Evolutionary conservation across 495 filamentous ascomycete genomes (phyloP).

Genomic region (Neurospora sp.): DNA sequence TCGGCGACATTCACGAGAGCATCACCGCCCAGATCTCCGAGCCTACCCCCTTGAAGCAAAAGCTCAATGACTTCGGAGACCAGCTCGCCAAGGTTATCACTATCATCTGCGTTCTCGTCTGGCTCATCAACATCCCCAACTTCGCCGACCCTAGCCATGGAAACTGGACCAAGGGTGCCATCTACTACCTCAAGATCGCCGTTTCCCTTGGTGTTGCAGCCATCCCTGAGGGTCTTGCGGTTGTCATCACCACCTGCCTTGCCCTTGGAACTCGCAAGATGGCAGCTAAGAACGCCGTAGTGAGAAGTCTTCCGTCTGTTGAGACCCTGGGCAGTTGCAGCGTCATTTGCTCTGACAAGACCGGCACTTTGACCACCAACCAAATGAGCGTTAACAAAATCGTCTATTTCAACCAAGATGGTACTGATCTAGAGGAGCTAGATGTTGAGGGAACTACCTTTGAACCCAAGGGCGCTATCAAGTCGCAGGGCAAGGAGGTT

Average conservation of each 20-base stretch:
- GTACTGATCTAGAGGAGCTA: conserved; percentile 72
- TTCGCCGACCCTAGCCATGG: conserved; percentile 93
- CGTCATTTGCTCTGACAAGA: conserved; percentile 99
- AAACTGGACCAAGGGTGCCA: conserved; percentile 93
- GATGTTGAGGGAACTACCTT: conserved; percentile 93
- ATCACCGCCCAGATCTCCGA: conserved; percentile 97
- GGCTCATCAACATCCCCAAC: conserved; percentile 96
- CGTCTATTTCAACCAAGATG: conserved; percentile 66
- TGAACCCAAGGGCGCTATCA: conserved; percentile 68
- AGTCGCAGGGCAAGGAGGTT: conserved; percentile 53
- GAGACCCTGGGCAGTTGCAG: conserved; percentile 98
- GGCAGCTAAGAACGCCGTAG: conserved; percentile 96
- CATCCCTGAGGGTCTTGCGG: conserved; percentile 93
- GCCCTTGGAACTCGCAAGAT: conserved; percentile 95
- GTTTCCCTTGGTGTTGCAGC: conserved; percentile 97
- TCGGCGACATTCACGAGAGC: conserved; percentile 98
- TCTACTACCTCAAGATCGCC: conserved; percentile 99
- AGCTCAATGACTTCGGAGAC: conserved; percentile 97
- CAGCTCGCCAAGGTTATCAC: conserved; percentile 96
- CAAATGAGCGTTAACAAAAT: conserved; percentile 98
- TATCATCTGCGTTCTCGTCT: conserved; percentile 89
- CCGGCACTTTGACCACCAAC: conserved; percentile 95
- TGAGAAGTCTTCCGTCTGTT: conserved; percentile 89
- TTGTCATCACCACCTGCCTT: conserved; percentile 95
- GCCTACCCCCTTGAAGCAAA: conserved; percentile 95